Percentiles rank a stretch among this genome's conserved stretches.
These are phyloP conservation scores for Fagopyrum esculentum DNA, from an alignment of 148 eudicot genomes.

Conservation along the genomic window DNA sequence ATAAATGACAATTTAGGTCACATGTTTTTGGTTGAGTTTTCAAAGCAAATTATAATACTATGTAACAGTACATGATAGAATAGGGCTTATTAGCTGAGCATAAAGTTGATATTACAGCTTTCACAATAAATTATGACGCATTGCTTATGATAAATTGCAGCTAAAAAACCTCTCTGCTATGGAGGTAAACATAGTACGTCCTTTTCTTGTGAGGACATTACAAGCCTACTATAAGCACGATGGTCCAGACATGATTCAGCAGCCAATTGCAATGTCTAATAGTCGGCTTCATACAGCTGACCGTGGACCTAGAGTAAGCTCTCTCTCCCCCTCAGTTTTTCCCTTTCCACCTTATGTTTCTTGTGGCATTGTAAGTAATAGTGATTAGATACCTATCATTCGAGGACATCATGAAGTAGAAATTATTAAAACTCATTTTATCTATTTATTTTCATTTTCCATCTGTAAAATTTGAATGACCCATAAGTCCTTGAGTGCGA, in stretches of 20 bases:
- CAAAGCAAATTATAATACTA: background rate
- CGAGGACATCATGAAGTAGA: background rate
- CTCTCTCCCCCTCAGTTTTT: background rate
- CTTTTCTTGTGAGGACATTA: conserved; percentile 74
- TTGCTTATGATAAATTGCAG: conserved; percentile 30
- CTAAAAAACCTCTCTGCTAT: conserved; percentile 83
- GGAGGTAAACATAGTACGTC: conserved; percentile 95
- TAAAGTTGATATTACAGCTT: background rate
- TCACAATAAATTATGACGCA: background rate
- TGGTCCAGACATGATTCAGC: conserved; percentile 79
- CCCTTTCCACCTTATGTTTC: background rate
- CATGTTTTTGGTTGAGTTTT: background rate
- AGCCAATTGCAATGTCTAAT: conserved; percentile 38
- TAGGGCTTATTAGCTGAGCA: background rate
- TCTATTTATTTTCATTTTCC: background rate
- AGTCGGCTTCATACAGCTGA: conserved; percentile 48
- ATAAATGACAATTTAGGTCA: background rate
- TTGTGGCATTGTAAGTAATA: background rate
- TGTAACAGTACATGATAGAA: background rate
- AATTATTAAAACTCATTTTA: background rate
- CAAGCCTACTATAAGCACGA: conserved; percentile 80
- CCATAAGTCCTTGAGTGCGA: background rate
- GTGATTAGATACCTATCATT: background rate
- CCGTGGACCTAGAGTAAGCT: conserved; percentile 88
- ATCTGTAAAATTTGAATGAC: background rate